A percentile compares a stretch with the other conserved stretches of the same genome.
phyloP scores from a whole-genome alignment of 805 yeast genomes.

The Starmerella gropengiesseri region DNA sequence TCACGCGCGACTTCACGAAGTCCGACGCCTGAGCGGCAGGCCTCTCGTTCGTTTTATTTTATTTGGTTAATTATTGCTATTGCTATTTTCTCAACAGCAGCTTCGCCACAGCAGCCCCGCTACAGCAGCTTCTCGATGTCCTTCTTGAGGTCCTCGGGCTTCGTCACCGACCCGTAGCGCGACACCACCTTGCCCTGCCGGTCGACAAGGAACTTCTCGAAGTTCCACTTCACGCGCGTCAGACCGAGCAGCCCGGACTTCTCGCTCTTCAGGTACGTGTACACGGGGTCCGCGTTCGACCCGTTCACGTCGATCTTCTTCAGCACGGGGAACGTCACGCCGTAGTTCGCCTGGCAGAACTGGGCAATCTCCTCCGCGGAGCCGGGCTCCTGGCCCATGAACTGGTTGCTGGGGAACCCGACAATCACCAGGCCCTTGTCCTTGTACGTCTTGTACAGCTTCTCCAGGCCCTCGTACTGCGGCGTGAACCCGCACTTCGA shows the following conservation, averaged over 20 bases:
- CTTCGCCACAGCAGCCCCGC: not conserved
- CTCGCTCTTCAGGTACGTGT: conserved; percentile 59
- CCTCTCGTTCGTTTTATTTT: not conserved
- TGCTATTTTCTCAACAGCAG: too few species aligned
- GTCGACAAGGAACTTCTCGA: conserved; percentile 60
- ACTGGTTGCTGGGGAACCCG: conserved; percentile 91
- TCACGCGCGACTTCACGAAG: conserved; percentile 14
- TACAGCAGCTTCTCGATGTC: conserved; percentile 49
- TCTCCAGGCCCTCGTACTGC: conserved; percentile 66
- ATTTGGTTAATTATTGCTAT: not conserved
- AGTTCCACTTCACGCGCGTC: conserved; percentile 67
- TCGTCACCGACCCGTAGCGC: conserved; percentile 57
- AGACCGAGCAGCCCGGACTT: conserved; percentile 53
- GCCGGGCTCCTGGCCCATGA: conserved; percentile 70
- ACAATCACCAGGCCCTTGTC: conserved; percentile 53
- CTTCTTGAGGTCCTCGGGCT: conserved; percentile 50
- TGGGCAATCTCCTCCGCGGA: conserved; percentile 54
- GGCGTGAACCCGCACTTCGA: conserved; percentile 75
- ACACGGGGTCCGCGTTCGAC: conserved; percentile 65
- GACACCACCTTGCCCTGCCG: conserved; percentile 48
- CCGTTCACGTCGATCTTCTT: conserved; percentile 88
- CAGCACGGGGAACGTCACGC: conserved; percentile 84
- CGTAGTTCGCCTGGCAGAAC: conserved; percentile 72
- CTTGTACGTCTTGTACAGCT: conserved; percentile 53
- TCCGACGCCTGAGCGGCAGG: conserved; percentile 7